phyloP scores from a whole-genome alignment of 495 filamentous ascomycete species.

The Podospora appendiculata region DNA sequence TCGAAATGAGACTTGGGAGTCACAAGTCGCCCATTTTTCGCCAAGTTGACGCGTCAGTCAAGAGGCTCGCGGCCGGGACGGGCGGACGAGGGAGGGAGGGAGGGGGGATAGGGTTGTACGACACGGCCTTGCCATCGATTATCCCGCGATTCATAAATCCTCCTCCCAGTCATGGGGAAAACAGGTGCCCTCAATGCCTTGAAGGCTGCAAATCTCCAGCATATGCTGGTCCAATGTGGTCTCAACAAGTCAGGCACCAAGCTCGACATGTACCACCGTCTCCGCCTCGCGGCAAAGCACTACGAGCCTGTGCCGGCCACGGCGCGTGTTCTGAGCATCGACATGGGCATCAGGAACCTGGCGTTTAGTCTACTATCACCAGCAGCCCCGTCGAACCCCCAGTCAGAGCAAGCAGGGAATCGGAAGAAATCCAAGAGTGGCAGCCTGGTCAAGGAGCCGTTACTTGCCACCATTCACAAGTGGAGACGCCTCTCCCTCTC shows the following conservation, averaged over 20 bases:
- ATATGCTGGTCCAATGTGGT: conserved; percentile 10
- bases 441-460: neutral
- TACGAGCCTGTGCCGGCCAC: conserved; percentile 7
- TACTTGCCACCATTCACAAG: neutral
- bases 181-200: neutral
- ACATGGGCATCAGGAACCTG: conserved; percentile 82
- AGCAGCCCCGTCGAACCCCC: neutral
- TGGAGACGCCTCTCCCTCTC: conserved; percentile 35
- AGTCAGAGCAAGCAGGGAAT: neutral
- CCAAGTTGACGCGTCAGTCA: too few species aligned
- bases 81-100: too few species aligned
- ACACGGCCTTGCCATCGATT: too few species aligned
- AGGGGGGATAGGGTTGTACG: too few species aligned
- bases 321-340: conserved; percentile 61
- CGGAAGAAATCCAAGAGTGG: neutral
- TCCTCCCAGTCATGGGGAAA: neutral
- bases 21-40: too few species aligned
- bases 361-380: conserved; percentile 41
- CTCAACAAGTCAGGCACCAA: conserved; percentile 15
- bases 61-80: too few species aligned
- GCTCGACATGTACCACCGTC: conserved; percentile 1
- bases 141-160: neutral
- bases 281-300: conserved; percentile 11
- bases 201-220: neutral
- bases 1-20: too few species aligned